Conservation (phyloP, 225 moss, liverwort and hornwort species). For the Marchantia polymorpha region DNA sequence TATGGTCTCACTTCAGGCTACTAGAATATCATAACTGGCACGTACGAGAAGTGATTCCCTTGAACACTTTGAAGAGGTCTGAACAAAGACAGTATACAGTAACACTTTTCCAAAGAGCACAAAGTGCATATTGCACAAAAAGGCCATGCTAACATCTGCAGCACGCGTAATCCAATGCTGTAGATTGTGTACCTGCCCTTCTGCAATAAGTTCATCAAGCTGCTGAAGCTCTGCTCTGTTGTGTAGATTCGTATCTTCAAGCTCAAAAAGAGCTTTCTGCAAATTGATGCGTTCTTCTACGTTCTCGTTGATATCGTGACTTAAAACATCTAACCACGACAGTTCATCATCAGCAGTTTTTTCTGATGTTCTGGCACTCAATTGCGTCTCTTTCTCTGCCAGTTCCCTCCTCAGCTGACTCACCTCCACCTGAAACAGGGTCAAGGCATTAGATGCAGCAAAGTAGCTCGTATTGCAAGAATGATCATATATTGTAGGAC, state of each 20-base stretch:
- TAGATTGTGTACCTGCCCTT: constrained; percentile 32
- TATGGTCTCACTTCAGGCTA: no score
- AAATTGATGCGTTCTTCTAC: constrained; percentile 85
- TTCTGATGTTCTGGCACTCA: constrained; percentile 65
- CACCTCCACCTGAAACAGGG: constrained; percentile 63
- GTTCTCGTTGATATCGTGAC: constrained; percentile 85
- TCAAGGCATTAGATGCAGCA: neutral
- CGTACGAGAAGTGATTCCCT: no score
- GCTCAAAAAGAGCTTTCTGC: constrained; percentile 85
- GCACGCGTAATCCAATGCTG: neutral
- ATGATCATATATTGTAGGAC: neutral
- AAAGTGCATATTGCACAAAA: neutral
- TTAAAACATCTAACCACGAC: constrained; percentile 79
- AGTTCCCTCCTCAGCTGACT: constrained; percentile 72
- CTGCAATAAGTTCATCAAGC: constrained; percentile 73
- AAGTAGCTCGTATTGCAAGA: neutral
- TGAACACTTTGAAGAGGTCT: no score
- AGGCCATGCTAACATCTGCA: neutral
- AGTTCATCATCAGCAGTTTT: constrained; percentile 73
- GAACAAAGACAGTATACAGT: neutral
- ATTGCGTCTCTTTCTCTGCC: constrained; percentile 71
- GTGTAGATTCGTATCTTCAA: constrained; percentile 81
- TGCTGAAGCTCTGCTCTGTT: constrained; percentile 75
- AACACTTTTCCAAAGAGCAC: neutral
- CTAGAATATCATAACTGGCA: no score